Percentiles rank a stretch among this genome's conserved stretches.
phyloP scores from a whole-genome alignment of 2,329 filamentous ascomycete species.

The Epichloe baconii region DNA sequence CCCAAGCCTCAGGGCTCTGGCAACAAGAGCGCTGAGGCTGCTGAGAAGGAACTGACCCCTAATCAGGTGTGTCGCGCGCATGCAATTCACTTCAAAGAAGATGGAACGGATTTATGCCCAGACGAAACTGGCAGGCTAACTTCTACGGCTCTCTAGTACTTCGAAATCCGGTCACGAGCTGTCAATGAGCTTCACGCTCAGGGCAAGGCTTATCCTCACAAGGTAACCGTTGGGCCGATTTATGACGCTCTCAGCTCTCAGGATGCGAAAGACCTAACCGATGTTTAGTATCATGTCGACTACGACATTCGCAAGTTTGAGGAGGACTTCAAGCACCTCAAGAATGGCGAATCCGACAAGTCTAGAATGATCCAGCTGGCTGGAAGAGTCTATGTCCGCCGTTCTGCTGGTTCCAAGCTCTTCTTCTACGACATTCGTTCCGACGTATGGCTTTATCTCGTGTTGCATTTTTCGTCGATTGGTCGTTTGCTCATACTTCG shows the following conservation, averaged over 20 bases:
- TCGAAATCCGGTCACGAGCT: constrained; percentile 80
- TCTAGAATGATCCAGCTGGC: constrained; percentile 66
- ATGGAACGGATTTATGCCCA: neutral
- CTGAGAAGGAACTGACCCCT: constrained; percentile 42
- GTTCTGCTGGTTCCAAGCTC: constrained; percentile 69
- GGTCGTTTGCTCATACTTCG: neutral
- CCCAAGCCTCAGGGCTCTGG: constrained; percentile 46
- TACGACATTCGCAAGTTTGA: constrained; percentile 73
- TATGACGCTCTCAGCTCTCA: neutral
- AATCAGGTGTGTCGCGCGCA: constrained; percentile 28
- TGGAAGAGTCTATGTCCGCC: constrained; percentile 81
- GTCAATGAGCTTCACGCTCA: constrained; percentile 38
- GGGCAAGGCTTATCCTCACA: constrained; percentile 64
- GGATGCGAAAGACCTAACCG: neutral
- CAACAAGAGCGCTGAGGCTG: constrained; percentile 46
- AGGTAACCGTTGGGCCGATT: constrained; percentile 21
- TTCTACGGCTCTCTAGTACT: constrained; percentile 42
- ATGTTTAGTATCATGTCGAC: constrained; percentile 60
- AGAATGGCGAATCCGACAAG: constrained; percentile 74
- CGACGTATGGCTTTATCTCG: constrained; percentile 13
- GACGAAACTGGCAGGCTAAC: neutral
- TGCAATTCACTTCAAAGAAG: neutral
- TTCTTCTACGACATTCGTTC: constrained; percentile 66
- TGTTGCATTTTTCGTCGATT: neutral
- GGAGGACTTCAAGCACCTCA: constrained; percentile 64